Base-by-base conservation (phyloP, 352 stramenopile genomes). In the Phytophthora pluvialis region DNA sequence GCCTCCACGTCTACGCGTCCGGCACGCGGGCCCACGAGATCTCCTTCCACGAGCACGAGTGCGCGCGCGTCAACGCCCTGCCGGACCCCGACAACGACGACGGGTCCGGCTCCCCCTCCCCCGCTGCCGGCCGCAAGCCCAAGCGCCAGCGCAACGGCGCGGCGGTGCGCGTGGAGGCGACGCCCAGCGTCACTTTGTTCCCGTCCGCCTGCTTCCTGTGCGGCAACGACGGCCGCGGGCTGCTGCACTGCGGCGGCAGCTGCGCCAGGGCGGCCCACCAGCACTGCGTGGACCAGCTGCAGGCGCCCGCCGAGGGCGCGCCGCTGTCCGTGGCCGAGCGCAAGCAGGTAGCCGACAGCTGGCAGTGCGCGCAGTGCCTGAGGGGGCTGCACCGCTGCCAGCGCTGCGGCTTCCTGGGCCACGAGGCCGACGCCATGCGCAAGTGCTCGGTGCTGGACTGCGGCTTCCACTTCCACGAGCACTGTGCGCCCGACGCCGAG, bases 41-140 rank as follows among this genome's bases (percentile, higher is more conserved):
- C 40, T 61, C 73, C 8, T 92, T 93, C 70, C 86, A 95, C 60
- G 81, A 92, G 38, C 75, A 86, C 57, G 86, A 95, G 60, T 95
- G 86, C 67, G 76, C 78, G 46, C 83, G 82, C 13, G 70, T 88
- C 13, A 91, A 94, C 59, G 64, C 76, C 3, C 51, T 56, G 10
- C 47, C 59, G 1, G 51, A 64, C 5, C 26, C 12, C 0, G 43
- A 63, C 5, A 43, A 21, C 3, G 29, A 61, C 0, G 52, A 64
- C 28, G 35, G 11, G 15, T 8, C n/a, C 21, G 35, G 11, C 29
- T 8, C n/a, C 9, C 7, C 46, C 1, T 40, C 15, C 13, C 28
- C 8, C 25, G 15, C 48, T 0, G 33, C n/a, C 9, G 39, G 10
- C 1, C 51, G n/a, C 28, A 69, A 60, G 39, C 21, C 12, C 33